phyloP scores from a whole-genome alignment of 352 stramenopile species.

The Thalassiosira exigua region DNA sequence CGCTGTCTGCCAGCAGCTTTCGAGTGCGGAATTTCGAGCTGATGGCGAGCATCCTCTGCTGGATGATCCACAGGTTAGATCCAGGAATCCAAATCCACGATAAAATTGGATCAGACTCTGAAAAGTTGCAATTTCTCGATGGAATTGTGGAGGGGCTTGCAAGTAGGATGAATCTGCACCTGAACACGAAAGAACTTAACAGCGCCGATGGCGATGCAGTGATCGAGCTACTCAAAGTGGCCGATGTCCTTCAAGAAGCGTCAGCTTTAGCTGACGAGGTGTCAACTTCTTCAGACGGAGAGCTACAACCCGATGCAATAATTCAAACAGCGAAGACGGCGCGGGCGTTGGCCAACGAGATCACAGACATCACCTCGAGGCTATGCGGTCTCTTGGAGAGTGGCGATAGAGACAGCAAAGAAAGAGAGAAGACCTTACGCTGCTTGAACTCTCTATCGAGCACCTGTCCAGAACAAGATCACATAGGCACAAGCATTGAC shows the following conservation, averaged over 20 bases:
- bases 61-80: conserved; percentile 93
- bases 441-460: conserved; percentile 92
- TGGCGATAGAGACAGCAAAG: conserved; percentile 88
- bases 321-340: conserved; percentile 88
- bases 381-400: conserved; percentile 91
- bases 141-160: conserved; percentile 79
- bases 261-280: conserved; percentile 67
- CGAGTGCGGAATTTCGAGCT: conserved; percentile 96
- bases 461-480: conserved; percentile 87
- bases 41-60: conserved; percentile 95
- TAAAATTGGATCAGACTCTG: conserved; percentile 94
- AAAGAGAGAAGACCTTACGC: conserved; percentile 87
- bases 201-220: conserved; percentile 88
- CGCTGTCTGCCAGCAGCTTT: conserved; percentile 92
- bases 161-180: conserved; percentile 90
- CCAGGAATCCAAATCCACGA: conserved; percentile 87
- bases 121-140: conserved; percentile 94
- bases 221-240: conserved; percentile 95
- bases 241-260: conserved; percentile 91
- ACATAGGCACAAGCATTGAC: conserved; percentile 88
- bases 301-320: conserved; percentile 27
- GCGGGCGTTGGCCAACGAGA: conserved; percentile 91
- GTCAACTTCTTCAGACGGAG: conserved; percentile 82
- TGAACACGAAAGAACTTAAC: conserved; percentile 96
- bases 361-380: conserved; percentile 92